phyloP scores from a whole-genome alignment of 306 rosid genomes.

The Pyrus communis region DNA sequence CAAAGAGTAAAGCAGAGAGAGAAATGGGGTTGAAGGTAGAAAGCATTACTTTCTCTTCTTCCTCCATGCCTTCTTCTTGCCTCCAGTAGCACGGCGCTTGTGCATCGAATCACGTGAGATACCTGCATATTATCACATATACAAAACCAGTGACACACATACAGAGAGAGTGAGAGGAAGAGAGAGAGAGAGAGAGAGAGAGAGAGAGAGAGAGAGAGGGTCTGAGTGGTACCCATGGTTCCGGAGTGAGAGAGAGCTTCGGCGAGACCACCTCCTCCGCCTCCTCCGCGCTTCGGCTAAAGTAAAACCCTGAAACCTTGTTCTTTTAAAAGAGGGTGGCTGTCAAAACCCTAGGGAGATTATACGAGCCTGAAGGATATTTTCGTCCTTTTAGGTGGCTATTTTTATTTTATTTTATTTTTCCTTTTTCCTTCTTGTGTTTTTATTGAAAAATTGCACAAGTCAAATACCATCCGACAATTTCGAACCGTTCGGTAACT shows the following conservation, averaged over 20 bases:
- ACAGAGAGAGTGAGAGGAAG: background rate
- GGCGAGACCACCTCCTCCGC: background rate
- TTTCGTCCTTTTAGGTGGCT: background rate
- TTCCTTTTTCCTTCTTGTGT: no score
- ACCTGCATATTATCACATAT: slow-evolving; percentile 13
- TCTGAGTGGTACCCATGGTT: background rate
- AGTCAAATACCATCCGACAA: no score
- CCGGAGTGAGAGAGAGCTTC: background rate
- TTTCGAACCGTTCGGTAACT: no score
- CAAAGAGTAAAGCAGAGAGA: background rate
- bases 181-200: background rate
- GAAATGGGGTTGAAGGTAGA: background rate
- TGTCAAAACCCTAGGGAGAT: background rate
- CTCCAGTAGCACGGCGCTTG: slow-evolving; percentile 46
- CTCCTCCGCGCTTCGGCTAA: background rate
- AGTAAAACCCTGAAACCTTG: background rate
- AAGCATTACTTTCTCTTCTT: slow-evolving; percentile 37
- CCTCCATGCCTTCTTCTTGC: slow-evolving; percentile 48
- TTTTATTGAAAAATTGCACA: no score
- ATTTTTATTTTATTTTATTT: no score
- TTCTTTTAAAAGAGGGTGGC: background rate
- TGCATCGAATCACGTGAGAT: slow-evolving; percentile 48
- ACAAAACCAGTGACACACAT: background rate
- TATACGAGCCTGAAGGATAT: background rate
- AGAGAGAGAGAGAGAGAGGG: background rate